Base-by-base conservation (phyloP, 1,284 basidiomycete genomes). In the Phellinidium pouzarii region DNA sequence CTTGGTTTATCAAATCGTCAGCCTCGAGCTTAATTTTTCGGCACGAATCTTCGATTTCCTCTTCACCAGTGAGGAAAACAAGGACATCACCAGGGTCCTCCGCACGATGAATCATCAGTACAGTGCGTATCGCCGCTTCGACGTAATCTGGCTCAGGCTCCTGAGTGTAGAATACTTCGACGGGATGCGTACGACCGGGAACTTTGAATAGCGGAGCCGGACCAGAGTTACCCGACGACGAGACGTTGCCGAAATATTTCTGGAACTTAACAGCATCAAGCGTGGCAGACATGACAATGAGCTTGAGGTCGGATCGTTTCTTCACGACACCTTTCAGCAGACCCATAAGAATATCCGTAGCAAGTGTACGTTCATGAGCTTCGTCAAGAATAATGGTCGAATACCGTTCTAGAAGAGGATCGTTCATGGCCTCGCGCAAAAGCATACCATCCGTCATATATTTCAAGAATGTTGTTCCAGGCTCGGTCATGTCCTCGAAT, bases 361-460 rank as follows among this genome's bases (percentile, higher is more conserved):
- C 93, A 23, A 99, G 79, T 0, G 96, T 99, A 59, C 96, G 86
- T 72, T 99, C 96, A 75, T 99, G 96, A 4, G 93, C 96, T 74
- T 99, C 96, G 68, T 99, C 96, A 55, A 99, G 84, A 61, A 99
- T 97, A 69, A 99, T 92, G 14, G 94, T 96, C 29, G 91, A 94
- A 71, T 99, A 99, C 9, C 92, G 82, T 45, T 80, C 76, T 25
- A 98, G 80, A 45, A 84, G 79, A 27, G 91, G 88, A 68, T 99
- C 96, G 69, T 95, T 91, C 91, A 98, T 97, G 5, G 94, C 94
- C 73, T 98, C 94, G 37, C 94, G 86, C 25, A 96, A 78, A 55
- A 94, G 79, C 94, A 98, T 96, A 80, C 95, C 95, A 62, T 99
- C 95, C 9, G 95, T 99, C 94, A 99, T 97, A 74, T 99, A 98